These are phyloP conservation scores for Coniella lustricola DNA, from an alignment of 2,329 filamentous ascomycete genomes.

Conservation along the genomic window DNA sequence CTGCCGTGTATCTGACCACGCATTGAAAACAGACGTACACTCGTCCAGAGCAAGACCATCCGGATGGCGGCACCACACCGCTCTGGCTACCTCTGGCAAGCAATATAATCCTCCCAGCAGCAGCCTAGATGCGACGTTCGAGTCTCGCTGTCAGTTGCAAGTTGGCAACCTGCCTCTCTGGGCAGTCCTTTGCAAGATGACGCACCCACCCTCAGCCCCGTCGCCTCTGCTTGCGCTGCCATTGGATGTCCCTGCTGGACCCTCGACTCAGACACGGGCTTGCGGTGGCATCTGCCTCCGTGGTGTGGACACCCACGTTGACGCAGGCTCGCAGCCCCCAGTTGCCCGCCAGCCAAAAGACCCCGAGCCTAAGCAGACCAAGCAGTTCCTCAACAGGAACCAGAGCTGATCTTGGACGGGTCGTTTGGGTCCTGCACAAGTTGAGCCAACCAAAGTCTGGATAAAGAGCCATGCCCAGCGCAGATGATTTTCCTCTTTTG, in stretches of 20 bases:
- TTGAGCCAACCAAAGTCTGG: not conserved
- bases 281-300: constrained; percentile 5
- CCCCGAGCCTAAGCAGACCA: not conserved
- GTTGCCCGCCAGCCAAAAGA: not conserved
- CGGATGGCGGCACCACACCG: no score
- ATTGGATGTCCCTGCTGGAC: constrained; percentile 1
- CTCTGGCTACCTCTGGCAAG: no score
- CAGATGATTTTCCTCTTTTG: not conserved
- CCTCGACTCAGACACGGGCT: constrained; percentile 1
- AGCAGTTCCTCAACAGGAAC: not conserved
- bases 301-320: constrained; percentile 4
- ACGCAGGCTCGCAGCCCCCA: no score
- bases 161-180: not conserved
- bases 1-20: no score
- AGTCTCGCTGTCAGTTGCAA: not conserved
- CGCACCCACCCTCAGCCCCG: not conserved
- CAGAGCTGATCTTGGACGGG: not conserved
- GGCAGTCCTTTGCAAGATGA: not conserved
- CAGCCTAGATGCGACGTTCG: not conserved
- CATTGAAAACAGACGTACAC: no score
- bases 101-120: no score
- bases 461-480: not conserved
- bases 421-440: not conserved
- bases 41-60: no score
- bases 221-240: not conserved